A percentile compares a stretch with the other conserved stretches of the same genome.
These are phyloP conservation scores for Ceraceosorus guamensis DNA, from an alignment of 1,284 basidiomycete species.

Conservation along the genomic window DNA sequence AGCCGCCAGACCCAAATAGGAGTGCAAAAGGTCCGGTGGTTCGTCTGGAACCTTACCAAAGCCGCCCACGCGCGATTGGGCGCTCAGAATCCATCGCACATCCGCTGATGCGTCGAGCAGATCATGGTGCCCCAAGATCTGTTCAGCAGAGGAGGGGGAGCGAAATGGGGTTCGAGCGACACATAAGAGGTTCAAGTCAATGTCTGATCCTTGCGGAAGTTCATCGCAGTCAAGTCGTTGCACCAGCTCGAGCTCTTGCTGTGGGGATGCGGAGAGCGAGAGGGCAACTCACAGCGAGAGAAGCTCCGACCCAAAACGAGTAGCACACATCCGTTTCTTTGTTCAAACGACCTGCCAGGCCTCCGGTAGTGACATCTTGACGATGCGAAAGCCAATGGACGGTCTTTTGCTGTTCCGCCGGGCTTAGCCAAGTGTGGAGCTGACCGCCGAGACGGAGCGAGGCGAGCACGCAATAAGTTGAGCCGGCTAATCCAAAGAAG, in stretches of 20 bases:
- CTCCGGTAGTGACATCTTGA: conserved; percentile 17
- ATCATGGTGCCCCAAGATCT: conserved; percentile 22
- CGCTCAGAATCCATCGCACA: conserved; percentile 26
- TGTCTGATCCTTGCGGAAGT: too few relatives aligned
- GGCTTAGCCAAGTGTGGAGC: not conserved
- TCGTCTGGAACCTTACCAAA: conserved; percentile 37
- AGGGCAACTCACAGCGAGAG: conserved; percentile 12
- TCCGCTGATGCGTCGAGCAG: conserved; percentile 25
- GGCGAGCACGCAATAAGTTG: conserved; percentile 84
- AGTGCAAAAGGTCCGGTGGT: conserved; percentile 40
- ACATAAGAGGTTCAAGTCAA: not conserved
- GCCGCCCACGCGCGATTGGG: conserved; percentile 35
- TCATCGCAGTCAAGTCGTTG: not conserved
- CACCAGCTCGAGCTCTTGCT: not conserved
- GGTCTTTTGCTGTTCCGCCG: not conserved
- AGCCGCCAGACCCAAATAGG: conserved; percentile 37
- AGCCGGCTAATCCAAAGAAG: conserved; percentile 60
- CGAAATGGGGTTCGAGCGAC: not conserved
- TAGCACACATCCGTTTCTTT: conserved; percentile 42
- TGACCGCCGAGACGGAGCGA: conserved; percentile 58
- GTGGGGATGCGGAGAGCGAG: not conserved
- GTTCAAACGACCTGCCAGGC: conserved; percentile 29
- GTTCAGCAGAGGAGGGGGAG: not conserved
- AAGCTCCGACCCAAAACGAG: conserved; percentile 46
- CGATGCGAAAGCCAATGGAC: conserved; percentile 15